Conservation (phyloP, 768 basidiomycete species). For the Kwoniella pini region DNA sequence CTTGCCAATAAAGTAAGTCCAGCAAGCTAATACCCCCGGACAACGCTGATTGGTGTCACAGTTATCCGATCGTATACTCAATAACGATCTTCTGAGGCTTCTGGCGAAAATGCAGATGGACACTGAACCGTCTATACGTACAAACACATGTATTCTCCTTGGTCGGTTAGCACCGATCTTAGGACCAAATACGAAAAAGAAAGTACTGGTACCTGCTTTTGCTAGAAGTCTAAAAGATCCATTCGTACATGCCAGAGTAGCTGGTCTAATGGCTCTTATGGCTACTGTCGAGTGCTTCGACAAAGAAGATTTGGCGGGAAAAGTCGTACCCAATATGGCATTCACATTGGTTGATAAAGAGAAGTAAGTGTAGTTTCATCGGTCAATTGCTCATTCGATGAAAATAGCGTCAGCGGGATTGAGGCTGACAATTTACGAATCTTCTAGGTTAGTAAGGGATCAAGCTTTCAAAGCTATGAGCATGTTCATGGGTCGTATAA, state of each 20-base stretch:
- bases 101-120: slow-evolving; percentile 92
- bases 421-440: neutral
- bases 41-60: slow-evolving; percentile 50
- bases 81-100: slow-evolving; percentile 91
- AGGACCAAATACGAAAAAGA: slow-evolving; percentile 84
- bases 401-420: slow-evolving; percentile 7
- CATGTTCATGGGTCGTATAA: slow-evolving; percentile 79
- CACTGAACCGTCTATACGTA: slow-evolving; percentile 89
- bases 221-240: slow-evolving; percentile 81
- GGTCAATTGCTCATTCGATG: too few species aligned
- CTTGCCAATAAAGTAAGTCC: slow-evolving; percentile 74
- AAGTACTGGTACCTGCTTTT: slow-evolving; percentile 96
- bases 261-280: slow-evolving; percentile 93
- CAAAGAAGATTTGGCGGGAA: slow-evolving; percentile 79
- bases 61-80: slow-evolving; percentile 87
- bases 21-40: neutral
- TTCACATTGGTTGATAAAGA: slow-evolving; percentile 84
- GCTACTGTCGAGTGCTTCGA: slow-evolving; percentile 89
- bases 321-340: slow-evolving; percentile 83
- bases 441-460: slow-evolving; percentile 78
- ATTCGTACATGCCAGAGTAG: slow-evolving; percentile 90
- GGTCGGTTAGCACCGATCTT: slow-evolving; percentile 84
- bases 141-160: slow-evolving; percentile 94
- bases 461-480: slow-evolving; percentile 94
- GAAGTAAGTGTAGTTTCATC: slow-evolving; percentile 64